Evolutionary conservation across 2,329 filamentous ascomycete species (phyloP), one percentile per base, ranked within the genome.

Genomic region (Diatrype stigma): DNA sequence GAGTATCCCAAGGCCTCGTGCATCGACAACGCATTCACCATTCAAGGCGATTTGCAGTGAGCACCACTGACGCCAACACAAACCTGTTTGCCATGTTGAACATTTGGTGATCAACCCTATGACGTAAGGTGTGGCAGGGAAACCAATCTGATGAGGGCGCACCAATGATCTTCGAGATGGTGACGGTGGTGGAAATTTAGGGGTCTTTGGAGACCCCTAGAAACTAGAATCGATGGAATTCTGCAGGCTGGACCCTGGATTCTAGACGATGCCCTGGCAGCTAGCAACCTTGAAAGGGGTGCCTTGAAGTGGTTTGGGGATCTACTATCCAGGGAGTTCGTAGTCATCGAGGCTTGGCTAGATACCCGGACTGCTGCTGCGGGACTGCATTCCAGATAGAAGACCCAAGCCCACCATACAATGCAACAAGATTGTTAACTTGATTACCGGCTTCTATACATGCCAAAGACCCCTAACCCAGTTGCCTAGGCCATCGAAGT

Each of bases 21-120:
- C 47, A 46, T 45, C 35, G 40, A 47, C 53, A 53, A 34, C 12
- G 34, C 34, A 14, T 7, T 14, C 34, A 37, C n/a, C n/a, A n/a
- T n/a, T n/a, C n/a, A 17, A 5, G n/a, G 34, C 34, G 14, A 12
- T 37, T 17, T 17, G 53, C 35, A 14, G 50, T 46, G 50, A 54
- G 50, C 14, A 34, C 45, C 23, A 16, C 44, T 58, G 52, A 57
- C 53, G 51, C 44, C 57, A 51, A 57, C 53, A 50, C 51, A 62
- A 61, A 62, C 61, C 54, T 51, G 60, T 60, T 60, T 62, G 48
- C 35, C 49, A 10, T 45, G 12, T 21, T 17, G 12, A 42, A 22
- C 45, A 10, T 44, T 28, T 12, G 19, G 12, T 5, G 40, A 44
- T 44, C 40, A 44, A 23, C 40, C 11, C 21, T 3, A 44, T 44